These are phyloP conservation scores for Saccharomycopsis fermentans DNA, from an alignment of 805 yeast genomes.

Conservation along the genomic window DNA sequence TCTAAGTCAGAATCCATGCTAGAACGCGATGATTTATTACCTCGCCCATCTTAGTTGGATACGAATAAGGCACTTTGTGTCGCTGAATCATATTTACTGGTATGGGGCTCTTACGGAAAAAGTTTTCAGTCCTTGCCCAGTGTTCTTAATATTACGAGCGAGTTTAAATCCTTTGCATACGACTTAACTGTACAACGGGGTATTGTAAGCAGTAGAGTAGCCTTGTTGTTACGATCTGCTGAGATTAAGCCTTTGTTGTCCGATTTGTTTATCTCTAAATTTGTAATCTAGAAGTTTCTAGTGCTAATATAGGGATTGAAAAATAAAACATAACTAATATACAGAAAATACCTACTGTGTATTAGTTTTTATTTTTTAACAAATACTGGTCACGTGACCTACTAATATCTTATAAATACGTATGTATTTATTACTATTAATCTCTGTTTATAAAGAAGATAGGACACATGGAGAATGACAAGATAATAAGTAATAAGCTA, in stretches of 20 bases:
- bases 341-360: neutral
- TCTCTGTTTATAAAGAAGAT: too few species aligned
- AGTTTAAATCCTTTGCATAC: conserved; percentile 39
- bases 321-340: neutral
- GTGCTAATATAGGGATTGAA: neutral
- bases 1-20: conserved; percentile 42
- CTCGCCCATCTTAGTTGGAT: conserved; percentile 34
- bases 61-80: conserved; percentile 33
- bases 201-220: conserved; percentile 42
- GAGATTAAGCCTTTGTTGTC: conserved; percentile 37
- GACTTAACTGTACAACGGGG: conserved; percentile 39
- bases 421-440: too few species aligned
- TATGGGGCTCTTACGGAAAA: conserved; percentile 31
- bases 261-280: conserved; percentile 23
- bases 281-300: conserved; percentile 1
- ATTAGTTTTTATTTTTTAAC: too few species aligned
- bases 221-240: conserved; percentile 46
- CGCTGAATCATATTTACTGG: conserved; percentile 36
- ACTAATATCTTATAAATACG: too few species aligned
- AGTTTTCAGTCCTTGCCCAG: conserved; percentile 33
- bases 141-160: conserved; percentile 37
- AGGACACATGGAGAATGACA: too few species aligned
- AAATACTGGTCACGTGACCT: too few species aligned
- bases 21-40: conserved; percentile 34
- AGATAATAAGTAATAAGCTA: too few species aligned